Evolutionary conservation across 2,329 filamentous ascomycete species (phyloP).

Genomic region (Erysiphe pulchra): DNA sequence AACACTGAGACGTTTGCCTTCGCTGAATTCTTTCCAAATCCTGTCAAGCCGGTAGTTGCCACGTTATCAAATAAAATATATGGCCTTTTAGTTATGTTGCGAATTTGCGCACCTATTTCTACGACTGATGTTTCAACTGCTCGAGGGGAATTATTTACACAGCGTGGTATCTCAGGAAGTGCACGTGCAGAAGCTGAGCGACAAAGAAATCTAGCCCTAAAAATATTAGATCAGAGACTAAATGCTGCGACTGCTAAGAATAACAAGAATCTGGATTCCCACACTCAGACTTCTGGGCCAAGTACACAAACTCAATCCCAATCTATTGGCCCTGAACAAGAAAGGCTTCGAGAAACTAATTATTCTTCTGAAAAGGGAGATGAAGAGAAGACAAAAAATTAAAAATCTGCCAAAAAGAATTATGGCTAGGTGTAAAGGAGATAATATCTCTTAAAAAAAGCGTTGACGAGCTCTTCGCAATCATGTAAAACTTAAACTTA

Average conservation of each 20-base stretch:
- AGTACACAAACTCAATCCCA: constrained; percentile 31
- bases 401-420: no score
- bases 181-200: constrained; percentile 82
- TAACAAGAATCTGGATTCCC: constrained; percentile 17
- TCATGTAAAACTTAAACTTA: no score
- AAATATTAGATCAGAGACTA: constrained; percentile 74
- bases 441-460: no score
- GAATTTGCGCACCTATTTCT: constrained; percentile 66
- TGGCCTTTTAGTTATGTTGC: constrained; percentile 44
- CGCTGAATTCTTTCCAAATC: constrained; percentile 79
- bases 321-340: constrained; percentile 26
- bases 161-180: constrained; percentile 30
- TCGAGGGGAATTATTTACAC: constrained; percentile 35
- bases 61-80: constrained; percentile 53
- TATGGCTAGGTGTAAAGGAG: no score
- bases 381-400: constrained; percentile 2
- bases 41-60: constrained; percentile 52
- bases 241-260: constrained; percentile 44
- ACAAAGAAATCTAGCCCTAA: constrained; percentile 65
- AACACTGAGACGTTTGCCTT: constrained; percentile 93
- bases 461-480: no score
- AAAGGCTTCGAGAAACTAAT: constrained; percentile 41
- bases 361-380: constrained; percentile 38
- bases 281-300: constrained; percentile 20
- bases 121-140: constrained; percentile 53